Base-by-base conservation (phyloP, 495 filamentous ascomycete species). In the Ramalina peruviana region DNA sequence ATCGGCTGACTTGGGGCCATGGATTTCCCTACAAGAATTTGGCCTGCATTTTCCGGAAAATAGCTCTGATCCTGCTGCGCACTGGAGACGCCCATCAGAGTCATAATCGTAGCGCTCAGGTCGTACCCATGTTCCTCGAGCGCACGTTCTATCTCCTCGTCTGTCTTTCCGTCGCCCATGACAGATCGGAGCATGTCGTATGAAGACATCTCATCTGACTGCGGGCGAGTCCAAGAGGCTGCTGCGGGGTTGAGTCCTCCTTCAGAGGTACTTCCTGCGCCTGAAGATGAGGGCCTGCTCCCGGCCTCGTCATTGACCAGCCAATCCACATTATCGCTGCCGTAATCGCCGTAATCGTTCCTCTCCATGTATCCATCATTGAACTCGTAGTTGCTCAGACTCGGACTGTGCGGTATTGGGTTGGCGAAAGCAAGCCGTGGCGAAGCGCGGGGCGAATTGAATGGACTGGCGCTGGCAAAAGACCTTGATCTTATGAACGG, bases 141-240 rank as follows among this genome's bases (percentile, higher is more conserved):
- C 15, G 88, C 87, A 10, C 76, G 70, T 59, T 96, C 88, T 46
- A 97, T 89, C 62, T 99, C 93, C 47, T 96, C 90, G 58, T 97
- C 90, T 15, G 85, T 79, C 56, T 83, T 82, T 51, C 83, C 81
- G 58, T 89, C 88, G 11, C 90, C 88, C 33, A 99, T 72, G 27
- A 99, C 92, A 11, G 89, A 94, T 44, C 93, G 84, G 40, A 99
- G 72, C 73, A 99, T 99, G 64, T 99, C 93, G 69, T 94, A 93
- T 3, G 93, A 89, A 46, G 86, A 92, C 93, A 99, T 99, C 58
- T 97, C 88, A 54, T 70, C 71, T 54, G 83, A 80, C 51, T 84
- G 78, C 33, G 81, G 78, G 25, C 85, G 79, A 52, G 86, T 77
- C 58, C 86, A 93, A 49, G 89, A 80, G 15, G 88, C 82, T 7